Evolutionary conservation across 2,329 filamentous ascomycete genomes (phyloP).

Genomic region (Cladosporium colombiae): DNA sequence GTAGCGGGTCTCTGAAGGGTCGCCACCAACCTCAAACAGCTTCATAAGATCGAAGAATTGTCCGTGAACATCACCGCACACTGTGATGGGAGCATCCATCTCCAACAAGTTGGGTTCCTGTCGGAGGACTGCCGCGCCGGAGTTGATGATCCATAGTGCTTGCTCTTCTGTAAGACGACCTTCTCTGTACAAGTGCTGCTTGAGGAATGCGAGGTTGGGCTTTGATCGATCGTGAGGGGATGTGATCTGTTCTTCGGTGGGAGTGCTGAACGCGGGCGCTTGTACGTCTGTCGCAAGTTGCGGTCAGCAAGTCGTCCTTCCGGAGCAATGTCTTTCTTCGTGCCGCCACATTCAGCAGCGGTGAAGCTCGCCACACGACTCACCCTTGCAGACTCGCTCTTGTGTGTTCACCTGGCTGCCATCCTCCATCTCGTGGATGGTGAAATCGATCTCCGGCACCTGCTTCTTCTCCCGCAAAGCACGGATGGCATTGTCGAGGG

Average conservation of each 20-base stretch:
- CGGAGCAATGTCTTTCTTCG: neutral
- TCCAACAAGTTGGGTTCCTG: constrained; percentile 93
- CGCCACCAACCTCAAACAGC: constrained; percentile 95
- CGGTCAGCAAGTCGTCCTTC: constrained; percentile 16
- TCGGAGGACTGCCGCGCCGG: constrained; percentile 83
- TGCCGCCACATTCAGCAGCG: neutral
- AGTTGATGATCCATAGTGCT: constrained; percentile 89
- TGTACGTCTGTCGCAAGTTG: constrained; percentile 73
- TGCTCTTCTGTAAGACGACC: constrained; percentile 96
- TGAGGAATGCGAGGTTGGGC: constrained; percentile 90
- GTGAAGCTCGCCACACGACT: constrained; percentile 18
- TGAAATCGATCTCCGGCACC: constrained; percentile 97
- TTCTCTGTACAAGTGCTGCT: constrained; percentile 98
- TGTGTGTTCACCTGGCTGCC: constrained; percentile 90
- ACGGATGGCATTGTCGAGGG: constrained; percentile 83
- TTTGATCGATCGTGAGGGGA: constrained; percentile 82
- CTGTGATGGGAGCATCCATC: constrained; percentile 99
- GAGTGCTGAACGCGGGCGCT: constrained; percentile 89
- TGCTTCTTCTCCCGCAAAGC: constrained; percentile 95
- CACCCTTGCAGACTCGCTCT: constrained; percentile 98
- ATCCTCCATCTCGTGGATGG: constrained; percentile 97
- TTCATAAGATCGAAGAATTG: constrained; percentile 99
- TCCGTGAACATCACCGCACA: constrained; percentile 96
- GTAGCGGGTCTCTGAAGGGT: constrained; percentile 93
- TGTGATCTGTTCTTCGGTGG: constrained; percentile 92